Conservation (phyloP, 139 green algal species). For the Tetraselmis striata region DNA sequence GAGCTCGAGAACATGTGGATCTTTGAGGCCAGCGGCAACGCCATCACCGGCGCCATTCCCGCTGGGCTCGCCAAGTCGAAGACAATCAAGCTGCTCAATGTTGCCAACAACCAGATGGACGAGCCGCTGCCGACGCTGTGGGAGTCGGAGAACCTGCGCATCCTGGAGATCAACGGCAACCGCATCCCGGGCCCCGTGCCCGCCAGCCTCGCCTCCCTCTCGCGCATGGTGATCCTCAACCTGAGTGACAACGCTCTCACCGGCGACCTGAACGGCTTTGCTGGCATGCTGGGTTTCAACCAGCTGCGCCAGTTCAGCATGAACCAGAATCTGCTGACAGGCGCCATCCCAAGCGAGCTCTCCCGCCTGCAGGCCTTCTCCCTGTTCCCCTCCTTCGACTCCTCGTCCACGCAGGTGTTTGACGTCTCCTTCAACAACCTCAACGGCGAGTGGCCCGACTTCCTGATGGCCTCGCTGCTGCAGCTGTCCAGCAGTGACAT, state of each 20-base stretch:
- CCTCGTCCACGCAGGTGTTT: background rate
- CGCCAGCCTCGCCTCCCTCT: background rate
- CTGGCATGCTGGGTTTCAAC: background rate
- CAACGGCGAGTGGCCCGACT: background rate
- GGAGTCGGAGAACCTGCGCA: background rate
- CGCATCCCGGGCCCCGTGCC: background rate
- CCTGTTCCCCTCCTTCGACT: background rate
- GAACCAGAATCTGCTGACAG: background rate
- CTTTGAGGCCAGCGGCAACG: background rate
- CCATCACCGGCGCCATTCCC: background rate
- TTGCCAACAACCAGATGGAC: background rate
- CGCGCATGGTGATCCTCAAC: background rate
- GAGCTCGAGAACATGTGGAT: background rate
- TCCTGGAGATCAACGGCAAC: background rate
- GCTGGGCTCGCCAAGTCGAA: background rate
- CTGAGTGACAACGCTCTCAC: background rate
- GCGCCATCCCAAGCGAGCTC: background rate
- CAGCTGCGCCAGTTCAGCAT: background rate
- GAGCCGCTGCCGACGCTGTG: background rate
- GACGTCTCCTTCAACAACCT: background rate
- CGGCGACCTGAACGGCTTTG: background rate
- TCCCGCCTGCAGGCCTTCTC: background rate
- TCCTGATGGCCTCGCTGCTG: background rate
- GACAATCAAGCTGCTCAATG: background rate
- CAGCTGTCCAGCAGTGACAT: background rate